phyloP scores from a whole-genome alignment of 371 early-diverging fungal species.

The Nematocida minor region DNA sequence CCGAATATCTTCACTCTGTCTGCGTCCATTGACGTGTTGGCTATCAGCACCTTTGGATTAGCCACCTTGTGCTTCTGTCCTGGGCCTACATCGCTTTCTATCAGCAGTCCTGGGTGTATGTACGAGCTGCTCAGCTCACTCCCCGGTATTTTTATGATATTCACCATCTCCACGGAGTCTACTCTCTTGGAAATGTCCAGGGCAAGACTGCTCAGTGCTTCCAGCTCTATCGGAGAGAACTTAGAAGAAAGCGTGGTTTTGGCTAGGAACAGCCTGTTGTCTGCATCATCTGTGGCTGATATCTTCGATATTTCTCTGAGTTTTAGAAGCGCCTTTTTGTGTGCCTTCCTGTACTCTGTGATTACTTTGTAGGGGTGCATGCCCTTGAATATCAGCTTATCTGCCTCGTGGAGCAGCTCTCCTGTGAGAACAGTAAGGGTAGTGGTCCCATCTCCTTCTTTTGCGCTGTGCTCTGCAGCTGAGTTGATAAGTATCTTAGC shows the following conservation, averaged over 20 bases:
- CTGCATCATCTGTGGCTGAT: conserved; percentile 68
- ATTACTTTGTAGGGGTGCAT: conserved; percentile 90
- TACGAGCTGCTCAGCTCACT: conserved; percentile 90
- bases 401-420: conserved; percentile 88
- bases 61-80: conserved; percentile 70
- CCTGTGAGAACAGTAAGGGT: conserved; percentile 93
- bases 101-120: conserved; percentile 89
- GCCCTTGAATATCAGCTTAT: conserved; percentile 74
- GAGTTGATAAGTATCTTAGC: conserved; percentile 85
- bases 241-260: conserved; percentile 93
- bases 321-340: conserved; percentile 75
- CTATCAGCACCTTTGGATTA: conserved; percentile 39
- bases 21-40: conserved; percentile 78
- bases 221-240: conserved; percentile 87
- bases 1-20: conserved; percentile 99
- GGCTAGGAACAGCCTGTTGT: conserved; percentile 66
- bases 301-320: conserved; percentile 74
- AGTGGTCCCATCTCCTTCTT: conserved; percentile 99
- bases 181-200: conserved; percentile 81
- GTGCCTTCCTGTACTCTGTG: conserved; percentile 86
- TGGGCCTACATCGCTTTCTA: conserved; percentile 94
- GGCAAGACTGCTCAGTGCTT: conserved; percentile 85
- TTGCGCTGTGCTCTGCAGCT: conserved; percentile 96
- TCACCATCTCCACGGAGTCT: conserved; percentile 69
- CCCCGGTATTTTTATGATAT: conserved; percentile 90